These are phyloP conservation scores for Penicillium sp. DNA, from an alignment of 2,329 filamentous ascomycete species.

Conservation along the genomic window DNA sequence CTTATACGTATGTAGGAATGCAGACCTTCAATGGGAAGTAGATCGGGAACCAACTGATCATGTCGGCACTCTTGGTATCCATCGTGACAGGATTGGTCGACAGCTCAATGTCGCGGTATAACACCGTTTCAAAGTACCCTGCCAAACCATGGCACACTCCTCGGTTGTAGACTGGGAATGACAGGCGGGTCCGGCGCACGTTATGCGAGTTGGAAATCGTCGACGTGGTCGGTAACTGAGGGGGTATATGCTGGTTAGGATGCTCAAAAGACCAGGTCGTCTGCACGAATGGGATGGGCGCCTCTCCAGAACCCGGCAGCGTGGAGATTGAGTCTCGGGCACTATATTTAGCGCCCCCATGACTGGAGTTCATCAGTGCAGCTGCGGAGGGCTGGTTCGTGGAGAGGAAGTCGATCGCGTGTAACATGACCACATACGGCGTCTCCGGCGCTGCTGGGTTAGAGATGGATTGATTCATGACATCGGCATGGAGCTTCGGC, in stretches of 20 bases:
- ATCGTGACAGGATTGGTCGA: conserved; percentile 90
- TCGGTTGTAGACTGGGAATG: conserved; percentile 67
- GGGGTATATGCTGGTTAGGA: conserved; percentile 33
- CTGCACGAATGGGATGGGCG: conserved; percentile 34
- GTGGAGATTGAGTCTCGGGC: conserved; percentile 22
- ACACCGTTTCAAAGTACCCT: conserved; percentile 93
- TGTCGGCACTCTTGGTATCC: conserved; percentile 83
- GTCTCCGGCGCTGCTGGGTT: conserved; percentile 74
- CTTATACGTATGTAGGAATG: too few relatives aligned
- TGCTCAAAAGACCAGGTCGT: conserved; percentile 41
- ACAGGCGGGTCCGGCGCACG: conserved; percentile 64
- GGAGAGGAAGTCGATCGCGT: conserved; percentile 77
- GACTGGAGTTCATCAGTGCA: too few relatives aligned
- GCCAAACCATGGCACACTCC: conserved; percentile 84
- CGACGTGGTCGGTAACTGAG: conserved; percentile 25
- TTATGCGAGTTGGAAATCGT: conserved; percentile 82
- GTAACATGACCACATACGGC: conserved; percentile 88
- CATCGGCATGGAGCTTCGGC: conserved; percentile 74
- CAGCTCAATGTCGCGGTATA: conserved; percentile 77
- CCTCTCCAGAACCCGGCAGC: conserved; percentile 29
- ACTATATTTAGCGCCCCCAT: too few relatives aligned
- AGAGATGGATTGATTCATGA: conserved; percentile 53
- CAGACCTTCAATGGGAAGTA: conserved; percentile 86
- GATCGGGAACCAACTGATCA: conserved; percentile 99
- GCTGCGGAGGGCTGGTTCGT: too few relatives aligned